A percentile compares a stretch with the other conserved stretches of the same genome.
Evolutionary conservation across 805 yeast genomes (phyloP).

Genomic region (Ogataea ganodermae): DNA sequence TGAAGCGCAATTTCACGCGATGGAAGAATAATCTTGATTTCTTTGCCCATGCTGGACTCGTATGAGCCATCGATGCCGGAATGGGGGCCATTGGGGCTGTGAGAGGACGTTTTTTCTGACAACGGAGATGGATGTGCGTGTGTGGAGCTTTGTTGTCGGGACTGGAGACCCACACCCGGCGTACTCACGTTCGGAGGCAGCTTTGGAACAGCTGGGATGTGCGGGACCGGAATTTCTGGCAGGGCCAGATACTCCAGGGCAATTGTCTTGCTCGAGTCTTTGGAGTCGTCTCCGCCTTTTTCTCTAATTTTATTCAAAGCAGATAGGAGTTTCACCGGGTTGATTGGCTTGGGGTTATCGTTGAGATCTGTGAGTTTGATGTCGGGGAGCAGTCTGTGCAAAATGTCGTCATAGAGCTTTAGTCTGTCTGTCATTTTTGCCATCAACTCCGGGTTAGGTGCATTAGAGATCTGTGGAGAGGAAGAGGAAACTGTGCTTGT

Average conservation of each 20-base stretch:
- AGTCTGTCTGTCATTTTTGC: constrained; percentile 35
- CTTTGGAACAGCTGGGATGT: constrained; percentile 26
- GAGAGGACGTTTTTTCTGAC: constrained; percentile 18
- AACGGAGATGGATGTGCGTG: constrained; percentile 20
- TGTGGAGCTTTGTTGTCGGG: constrained; percentile 5
- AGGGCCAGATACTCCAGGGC: constrained; percentile 30
- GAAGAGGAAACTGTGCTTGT: constrained; percentile 20
- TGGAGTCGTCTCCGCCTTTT: constrained; percentile 21
- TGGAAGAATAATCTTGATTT: constrained; percentile 70
- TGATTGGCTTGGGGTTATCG: constrained; percentile 35
- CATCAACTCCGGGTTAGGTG: constrained; percentile 28
- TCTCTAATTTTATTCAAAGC: constrained; percentile 33
- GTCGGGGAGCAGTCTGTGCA: constrained; percentile 35
- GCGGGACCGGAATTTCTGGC: constrained; percentile 37
- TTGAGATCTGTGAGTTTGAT: constrained; percentile 34
- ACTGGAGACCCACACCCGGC: background rate
- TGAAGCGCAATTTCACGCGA: constrained; percentile 71
- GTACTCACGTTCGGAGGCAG: constrained; percentile 15
- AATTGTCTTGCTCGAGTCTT: constrained; percentile 23
- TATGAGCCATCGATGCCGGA: constrained; percentile 41
- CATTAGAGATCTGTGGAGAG: constrained; percentile 5
- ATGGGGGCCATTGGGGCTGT: constrained; percentile 20
- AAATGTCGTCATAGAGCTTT: constrained; percentile 36
- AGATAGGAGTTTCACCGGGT: constrained; percentile 35
- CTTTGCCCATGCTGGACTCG: constrained; percentile 44